Conservation (phyloP, 495 filamentous ascomycete species). For the Aspergillus diversus region DNA sequence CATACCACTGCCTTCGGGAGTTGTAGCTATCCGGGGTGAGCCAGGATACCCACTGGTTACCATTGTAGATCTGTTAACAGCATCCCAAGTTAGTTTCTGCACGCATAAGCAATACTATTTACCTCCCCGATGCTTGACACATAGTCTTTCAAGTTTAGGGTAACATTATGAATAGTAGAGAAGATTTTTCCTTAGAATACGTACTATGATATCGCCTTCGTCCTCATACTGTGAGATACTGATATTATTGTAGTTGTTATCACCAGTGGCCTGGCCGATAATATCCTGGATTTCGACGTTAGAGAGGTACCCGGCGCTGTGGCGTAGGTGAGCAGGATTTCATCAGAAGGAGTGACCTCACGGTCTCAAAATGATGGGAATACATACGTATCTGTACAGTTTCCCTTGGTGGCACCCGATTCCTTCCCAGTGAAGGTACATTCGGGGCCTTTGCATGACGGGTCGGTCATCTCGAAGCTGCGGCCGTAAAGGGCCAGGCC, state of each 20-base stretch:
- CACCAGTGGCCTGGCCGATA: neutral
- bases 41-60: conserved; percentile 11
- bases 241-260: neutral
- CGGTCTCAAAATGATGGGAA: no score
- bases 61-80: conserved; percentile 6
- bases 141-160: no score
- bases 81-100: no score
- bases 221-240: conserved; percentile 1
- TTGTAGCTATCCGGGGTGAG: neutral
- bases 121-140: no score
- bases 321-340: neutral
- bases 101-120: no score
- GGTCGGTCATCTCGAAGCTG: neutral
- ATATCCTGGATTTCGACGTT: neutral
- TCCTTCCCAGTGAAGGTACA: neutral
- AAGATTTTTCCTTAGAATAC: no score
- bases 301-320: neutral
- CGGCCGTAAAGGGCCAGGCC: neutral
- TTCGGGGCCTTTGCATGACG: neutral
- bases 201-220: neutral
- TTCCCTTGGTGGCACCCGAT: neutral
- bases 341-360: neutral
- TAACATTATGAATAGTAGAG: no score
- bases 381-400: neutral
- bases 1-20: neutral